Conservation (phyloP, 2,329 filamentous ascomycete genomes). For the Dothiorella sarmentorum region DNA sequence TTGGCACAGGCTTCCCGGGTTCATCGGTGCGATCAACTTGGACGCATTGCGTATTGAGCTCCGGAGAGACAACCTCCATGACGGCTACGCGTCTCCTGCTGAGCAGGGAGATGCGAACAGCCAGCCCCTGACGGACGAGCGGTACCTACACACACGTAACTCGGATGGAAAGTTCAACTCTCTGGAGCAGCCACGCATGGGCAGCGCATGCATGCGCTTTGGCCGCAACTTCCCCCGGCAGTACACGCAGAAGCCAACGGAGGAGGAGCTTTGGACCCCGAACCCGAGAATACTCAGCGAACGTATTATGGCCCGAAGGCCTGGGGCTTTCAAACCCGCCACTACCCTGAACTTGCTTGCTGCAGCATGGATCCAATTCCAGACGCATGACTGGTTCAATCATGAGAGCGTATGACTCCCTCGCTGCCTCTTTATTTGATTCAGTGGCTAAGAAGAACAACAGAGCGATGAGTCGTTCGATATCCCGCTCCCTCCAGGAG, state of each 20-base stretch:
- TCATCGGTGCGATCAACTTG: conserved; percentile 43
- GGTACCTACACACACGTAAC: conserved; percentile 38
- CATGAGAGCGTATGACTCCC: conserved; percentile 26
- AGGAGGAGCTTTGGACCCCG: conserved; percentile 43
- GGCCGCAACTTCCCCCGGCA: conserved; percentile 44
- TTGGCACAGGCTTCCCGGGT: conserved; percentile 44
- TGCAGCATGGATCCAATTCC: conserved; percentile 51
- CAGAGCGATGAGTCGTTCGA: conserved; percentile 30
- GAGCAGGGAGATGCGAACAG: conserved; percentile 36
- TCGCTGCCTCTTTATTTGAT: background rate
- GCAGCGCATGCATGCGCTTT: conserved; percentile 45
- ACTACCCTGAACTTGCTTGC: conserved; percentile 47
- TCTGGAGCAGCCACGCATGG: conserved; percentile 43
- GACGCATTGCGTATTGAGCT: conserved; percentile 42
- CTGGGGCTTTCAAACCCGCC: conserved; percentile 40
- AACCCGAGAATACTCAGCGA: conserved; percentile 45
- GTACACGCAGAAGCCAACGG: conserved; percentile 36
- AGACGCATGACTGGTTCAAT: conserved; percentile 45
- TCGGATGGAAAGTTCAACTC: conserved; percentile 47
- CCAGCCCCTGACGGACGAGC: conserved; percentile 30
- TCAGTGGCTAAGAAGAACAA: conserved; percentile 19
- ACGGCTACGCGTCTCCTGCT: conserved; percentile 39
- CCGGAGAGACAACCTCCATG: conserved; percentile 44
- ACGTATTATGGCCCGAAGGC: conserved; percentile 41
- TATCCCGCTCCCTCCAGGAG: conserved; percentile 35